Conservation (phyloP, 345 rosid species). For the Lepidium africanum region DNA sequence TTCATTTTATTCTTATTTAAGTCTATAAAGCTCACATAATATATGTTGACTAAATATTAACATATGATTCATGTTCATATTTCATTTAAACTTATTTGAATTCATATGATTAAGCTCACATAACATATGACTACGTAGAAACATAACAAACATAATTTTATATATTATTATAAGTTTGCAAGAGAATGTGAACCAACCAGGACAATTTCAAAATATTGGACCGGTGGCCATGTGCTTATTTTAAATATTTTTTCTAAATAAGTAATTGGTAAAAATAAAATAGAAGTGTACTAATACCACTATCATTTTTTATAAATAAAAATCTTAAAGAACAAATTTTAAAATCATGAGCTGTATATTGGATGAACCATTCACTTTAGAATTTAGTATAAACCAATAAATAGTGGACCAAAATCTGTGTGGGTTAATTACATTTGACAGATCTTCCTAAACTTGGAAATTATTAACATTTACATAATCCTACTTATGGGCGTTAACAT, state of each 20-base stretch:
- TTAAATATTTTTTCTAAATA: background rate
- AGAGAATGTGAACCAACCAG: background rate
- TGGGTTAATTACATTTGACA: background rate
- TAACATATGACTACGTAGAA: too few relatives aligned
- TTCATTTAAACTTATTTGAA: too few relatives aligned
- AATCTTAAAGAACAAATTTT: too few relatives aligned
- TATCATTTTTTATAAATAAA: too few relatives aligned
- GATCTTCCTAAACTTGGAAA: slow-evolving; percentile 24
- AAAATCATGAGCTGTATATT: background rate
- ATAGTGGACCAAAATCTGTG: background rate
- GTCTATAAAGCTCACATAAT: too few relatives aligned
- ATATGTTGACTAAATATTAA: too few relatives aligned
- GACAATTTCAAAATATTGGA: background rate
- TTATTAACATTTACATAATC: slow-evolving; percentile 28
- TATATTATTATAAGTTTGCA: background rate
- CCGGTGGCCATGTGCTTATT: background rate
- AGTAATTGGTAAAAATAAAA: background rate
- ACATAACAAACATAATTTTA: background rate
- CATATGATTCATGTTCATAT: too few relatives aligned
- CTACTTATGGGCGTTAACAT: slow-evolving; percentile 28
- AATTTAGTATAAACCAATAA: background rate
- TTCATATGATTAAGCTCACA: too few relatives aligned
- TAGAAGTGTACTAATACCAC: too few relatives aligned
- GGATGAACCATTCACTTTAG: background rate
- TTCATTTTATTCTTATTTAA: too few relatives aligned